Evolutionary conservation across 768 basidiomycete species (phyloP), one percentile per base, ranked within the genome.

Genomic region (Galerina marginata): DNA sequence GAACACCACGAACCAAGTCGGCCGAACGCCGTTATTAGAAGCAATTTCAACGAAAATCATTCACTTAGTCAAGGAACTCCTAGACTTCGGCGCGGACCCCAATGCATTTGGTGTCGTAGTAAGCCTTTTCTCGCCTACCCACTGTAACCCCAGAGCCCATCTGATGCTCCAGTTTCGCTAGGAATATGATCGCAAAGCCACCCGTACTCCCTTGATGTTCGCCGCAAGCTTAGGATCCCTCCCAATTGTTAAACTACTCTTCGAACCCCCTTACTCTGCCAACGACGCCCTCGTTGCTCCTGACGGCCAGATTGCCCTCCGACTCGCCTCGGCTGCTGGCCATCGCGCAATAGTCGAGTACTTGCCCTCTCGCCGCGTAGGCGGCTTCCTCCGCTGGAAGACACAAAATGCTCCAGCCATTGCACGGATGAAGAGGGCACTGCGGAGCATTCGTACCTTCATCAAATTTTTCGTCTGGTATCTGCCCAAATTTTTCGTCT

Each of bases 291-390:
- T 62, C 29, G 47, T 62, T 12, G 56, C 61, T 4, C 44, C 56
- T 0, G 56, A 58, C 38, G 61, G 61, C 9, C 51, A 62, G 37
- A 62, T 54, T 7, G 61, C 61, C 11, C 38, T 62, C 6, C 61
- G 51, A 26, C 56, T 62, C 2, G 61, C 61, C 4, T 39, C 45
- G 4, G 52, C 33, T 0, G 36, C 10, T 20, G 56, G 56, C 6
- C 61, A 62, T 20, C 46, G 43, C 1, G n/a, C 50, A 25, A 43
- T 62, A 37, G 61, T 62, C 5, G 51, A 46, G 15, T 58, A 54
- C 39, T 56, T 62, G 5, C 61, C 61, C 25, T 26, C 51, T 4
- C 29, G 43, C 9, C 61, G 61, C 44, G 51, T 9, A 10, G 61
- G 61, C 42, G 52, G 50, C 20, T 46, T 23, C 25, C 42, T 52